Conservation (phyloP, 306 rosid species). For the Vachellia pachyceras region DNA sequence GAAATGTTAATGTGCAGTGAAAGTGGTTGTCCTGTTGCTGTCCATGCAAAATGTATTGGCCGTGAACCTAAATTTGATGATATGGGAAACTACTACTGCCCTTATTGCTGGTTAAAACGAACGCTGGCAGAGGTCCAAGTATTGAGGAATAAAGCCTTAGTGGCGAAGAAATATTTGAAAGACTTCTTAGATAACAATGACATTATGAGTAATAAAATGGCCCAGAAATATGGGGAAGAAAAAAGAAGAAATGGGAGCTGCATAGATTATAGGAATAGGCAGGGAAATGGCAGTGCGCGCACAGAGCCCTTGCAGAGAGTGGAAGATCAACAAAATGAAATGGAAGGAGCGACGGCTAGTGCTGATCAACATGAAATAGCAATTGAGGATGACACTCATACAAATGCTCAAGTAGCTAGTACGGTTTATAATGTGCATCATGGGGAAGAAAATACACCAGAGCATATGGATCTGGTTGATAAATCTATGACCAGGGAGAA, state of each 20-base stretch:
- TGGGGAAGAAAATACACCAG: conserved; percentile 22
- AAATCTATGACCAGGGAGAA: conserved; percentile 21
- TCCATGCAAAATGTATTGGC: conserved; percentile 63
- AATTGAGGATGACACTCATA: conserved; percentile 33
- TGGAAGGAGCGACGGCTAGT: background rate
- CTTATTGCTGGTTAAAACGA: conserved; percentile 65
- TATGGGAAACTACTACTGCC: conserved; percentile 64
- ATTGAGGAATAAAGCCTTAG: conserved; percentile 46
- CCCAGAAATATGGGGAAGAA: conserved; percentile 9
- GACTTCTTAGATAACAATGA: conserved; percentile 43
- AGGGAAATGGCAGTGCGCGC: background rate
- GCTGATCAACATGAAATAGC: conserved; percentile 25
- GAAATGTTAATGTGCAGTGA: conserved; percentile 56
- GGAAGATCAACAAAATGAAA: conserved; percentile 35
- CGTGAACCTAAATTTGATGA: conserved; percentile 62
- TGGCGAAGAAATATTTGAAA: conserved; percentile 52
- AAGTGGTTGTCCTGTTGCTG: conserved; percentile 57
- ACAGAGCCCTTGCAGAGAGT: conserved; percentile 27
- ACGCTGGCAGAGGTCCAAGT: conserved; percentile 33
- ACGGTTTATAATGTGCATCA: conserved; percentile 3
- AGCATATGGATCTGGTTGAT: conserved; percentile 28
- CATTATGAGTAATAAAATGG: conserved; percentile 18
- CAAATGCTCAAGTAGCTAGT: conserved; percentile 17
- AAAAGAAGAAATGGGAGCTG: conserved; percentile 30
- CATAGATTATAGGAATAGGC: background rate